These are phyloP conservation scores for Echium plantagineum DNA, from an alignment of 257 asterid species.

Conservation along the genomic window DNA sequence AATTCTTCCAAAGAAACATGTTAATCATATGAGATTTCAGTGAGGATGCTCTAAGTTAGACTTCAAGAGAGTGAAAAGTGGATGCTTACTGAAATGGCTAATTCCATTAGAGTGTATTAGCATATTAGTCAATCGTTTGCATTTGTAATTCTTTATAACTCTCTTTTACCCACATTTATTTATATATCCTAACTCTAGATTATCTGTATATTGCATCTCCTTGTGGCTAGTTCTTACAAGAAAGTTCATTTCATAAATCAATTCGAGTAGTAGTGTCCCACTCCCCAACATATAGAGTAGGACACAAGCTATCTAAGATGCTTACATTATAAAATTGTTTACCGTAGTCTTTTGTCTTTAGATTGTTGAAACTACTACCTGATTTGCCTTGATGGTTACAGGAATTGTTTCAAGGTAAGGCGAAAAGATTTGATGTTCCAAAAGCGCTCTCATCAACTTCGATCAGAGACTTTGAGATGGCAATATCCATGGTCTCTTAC, in stretches of 20 bases:
- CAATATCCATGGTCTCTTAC: conserved; percentile 77
- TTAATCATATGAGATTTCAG: too few species aligned
- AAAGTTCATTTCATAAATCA: too few species aligned
- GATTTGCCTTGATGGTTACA: conserved; percentile 16
- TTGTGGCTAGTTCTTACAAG: background rate
- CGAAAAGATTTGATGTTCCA: conserved; percentile 73
- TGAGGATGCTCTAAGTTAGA: background rate
- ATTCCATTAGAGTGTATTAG: background rate
- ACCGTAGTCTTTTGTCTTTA: background rate
- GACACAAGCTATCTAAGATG: background rate
- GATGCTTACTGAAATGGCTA: background rate
- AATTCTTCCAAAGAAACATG: too few species aligned
- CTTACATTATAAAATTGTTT: background rate
- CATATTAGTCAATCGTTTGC: background rate
- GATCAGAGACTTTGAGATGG: conserved; percentile 65
- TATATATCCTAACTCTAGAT: background rate
- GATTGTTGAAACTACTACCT: background rate
- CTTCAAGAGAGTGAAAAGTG: too few species aligned
- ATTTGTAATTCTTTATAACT: too few species aligned
- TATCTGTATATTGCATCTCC: background rate
- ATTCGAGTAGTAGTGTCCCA: too few species aligned
- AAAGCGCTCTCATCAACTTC: conserved; percentile 67
- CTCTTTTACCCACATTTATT: background rate
- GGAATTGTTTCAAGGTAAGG: conserved; percentile 92
- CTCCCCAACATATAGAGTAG: background rate